phyloP scores from a whole-genome alignment of 139 green algal species.

The Haematococcus lacustris region DNA sequence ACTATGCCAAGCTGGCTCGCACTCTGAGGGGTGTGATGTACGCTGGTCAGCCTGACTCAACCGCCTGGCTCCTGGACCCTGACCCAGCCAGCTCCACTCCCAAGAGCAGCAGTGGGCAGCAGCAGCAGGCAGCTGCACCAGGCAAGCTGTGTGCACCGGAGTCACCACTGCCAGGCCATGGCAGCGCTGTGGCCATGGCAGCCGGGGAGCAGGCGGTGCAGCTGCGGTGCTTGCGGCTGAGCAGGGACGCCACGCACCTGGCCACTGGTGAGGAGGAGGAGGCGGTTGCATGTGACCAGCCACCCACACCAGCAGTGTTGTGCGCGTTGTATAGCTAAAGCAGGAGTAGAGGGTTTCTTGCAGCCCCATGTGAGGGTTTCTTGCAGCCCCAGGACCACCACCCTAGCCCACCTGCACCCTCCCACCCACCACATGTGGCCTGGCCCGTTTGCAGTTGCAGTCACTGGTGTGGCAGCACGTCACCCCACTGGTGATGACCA shows the following conservation, averaged over 20 bases:
- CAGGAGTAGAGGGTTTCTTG: no score
- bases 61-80: no score
- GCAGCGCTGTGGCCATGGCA: neutral
- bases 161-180: no score
- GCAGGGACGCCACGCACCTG: conserved; percentile 31
- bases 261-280: conserved; percentile 9
- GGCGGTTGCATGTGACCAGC: neutral
- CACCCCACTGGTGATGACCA: neutral
- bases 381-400: neutral
- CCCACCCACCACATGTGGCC: neutral
- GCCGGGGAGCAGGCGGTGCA: neutral
- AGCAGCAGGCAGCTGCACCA: no score
- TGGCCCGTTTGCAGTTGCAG: neutral
- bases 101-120: no score
- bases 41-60: no score
- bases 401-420: neutral
- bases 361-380: neutral
- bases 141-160: no score
- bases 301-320: neutral
- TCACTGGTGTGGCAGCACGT: neutral
- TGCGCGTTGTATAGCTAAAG: neutral
- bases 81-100: no score
- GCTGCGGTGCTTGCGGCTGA: conserved; percentile 35
- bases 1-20: no score
- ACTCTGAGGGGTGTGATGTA: no score